phyloP scores from a whole-genome alignment of 2,329 filamentous ascomycete genomes.

The Fusarium setosum region DNA sequence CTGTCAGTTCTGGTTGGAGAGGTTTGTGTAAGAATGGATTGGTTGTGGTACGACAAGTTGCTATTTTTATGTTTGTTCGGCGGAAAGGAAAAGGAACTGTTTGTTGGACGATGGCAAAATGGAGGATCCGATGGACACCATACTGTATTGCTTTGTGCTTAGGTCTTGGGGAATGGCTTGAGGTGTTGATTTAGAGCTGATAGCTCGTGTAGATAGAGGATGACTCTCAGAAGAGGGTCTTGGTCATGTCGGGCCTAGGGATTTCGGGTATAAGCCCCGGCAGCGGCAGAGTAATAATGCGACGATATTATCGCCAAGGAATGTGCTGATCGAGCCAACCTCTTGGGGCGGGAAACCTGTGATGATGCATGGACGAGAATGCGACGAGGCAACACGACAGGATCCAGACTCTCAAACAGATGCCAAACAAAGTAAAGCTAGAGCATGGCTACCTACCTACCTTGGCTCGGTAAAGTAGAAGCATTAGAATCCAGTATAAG shows the following conservation, averaged over 20 bases:
- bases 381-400: neutral
- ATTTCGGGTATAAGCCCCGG: neutral
- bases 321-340: neutral
- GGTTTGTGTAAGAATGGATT: neutral
- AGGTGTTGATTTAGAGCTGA: neutral
- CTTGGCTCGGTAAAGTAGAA: neutral
- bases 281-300: neutral
- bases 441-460: neutral
- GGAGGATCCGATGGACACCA: neutral
- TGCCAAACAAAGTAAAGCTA: neutral
- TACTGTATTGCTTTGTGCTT: neutral
- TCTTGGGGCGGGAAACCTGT: neutral
- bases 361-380: neutral
- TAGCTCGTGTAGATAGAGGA: neutral
- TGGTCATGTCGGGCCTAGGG: neutral
- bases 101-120: neutral
- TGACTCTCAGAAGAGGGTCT: neutral
- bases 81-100: conserved; percentile 16
- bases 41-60: neutral
- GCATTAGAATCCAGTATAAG: neutral
- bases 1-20: neutral
- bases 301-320: neutral
- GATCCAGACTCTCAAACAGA: neutral
- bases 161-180: neutral
- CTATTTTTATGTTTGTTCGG: neutral